A percentile compares a stretch with the other conserved stretches of the same genome.
Conservation (phyloP, 2,329 filamentous ascomycete species). For the Fusarium annulatum region DNA sequence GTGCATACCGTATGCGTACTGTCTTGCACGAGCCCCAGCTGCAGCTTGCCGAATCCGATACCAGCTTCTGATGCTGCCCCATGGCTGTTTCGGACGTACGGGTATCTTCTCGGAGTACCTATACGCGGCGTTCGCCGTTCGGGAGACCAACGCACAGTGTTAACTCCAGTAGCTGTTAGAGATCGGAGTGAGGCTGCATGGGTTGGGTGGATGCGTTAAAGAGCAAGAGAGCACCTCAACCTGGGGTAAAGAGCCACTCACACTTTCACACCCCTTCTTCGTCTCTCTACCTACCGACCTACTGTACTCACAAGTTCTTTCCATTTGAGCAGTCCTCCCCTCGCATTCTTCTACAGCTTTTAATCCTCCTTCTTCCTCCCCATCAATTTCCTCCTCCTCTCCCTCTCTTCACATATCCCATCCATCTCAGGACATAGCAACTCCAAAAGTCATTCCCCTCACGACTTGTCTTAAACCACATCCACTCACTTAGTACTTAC, state of each 20-base stretch:
- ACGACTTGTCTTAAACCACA: slow-evolving; percentile 8
- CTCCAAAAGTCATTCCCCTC: slow-evolving; percentile 7
- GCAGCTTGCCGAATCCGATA: neutral
- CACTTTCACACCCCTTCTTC: slow-evolving; percentile 42
- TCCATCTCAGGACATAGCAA: slow-evolving; percentile 4
- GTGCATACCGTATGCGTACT: slow-evolving; percentile 38
- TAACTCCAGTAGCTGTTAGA: slow-evolving; percentile 22
- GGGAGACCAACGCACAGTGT: slow-evolving; percentile 38
- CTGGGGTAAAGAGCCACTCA: slow-evolving; percentile 45
- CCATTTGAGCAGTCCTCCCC: slow-evolving; percentile 38
- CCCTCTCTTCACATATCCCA: neutral
- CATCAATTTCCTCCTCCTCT: slow-evolving; percentile 40
- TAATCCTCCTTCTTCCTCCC: slow-evolving; percentile 43
- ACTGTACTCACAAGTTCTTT: slow-evolving; percentile 36
- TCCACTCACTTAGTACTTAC: neutral
- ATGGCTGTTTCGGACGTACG: accelerated
- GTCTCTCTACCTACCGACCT: slow-evolving; percentile 12
- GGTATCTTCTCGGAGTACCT: slow-evolving; percentile 37
- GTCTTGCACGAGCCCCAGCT: slow-evolving; percentile 26
- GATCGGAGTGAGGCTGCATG: slow-evolving; percentile 35
- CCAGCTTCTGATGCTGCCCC: slow-evolving; percentile 1
- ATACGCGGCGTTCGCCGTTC: slow-evolving; percentile 35
- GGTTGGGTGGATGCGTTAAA: slow-evolving; percentile 21
- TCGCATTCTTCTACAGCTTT: slow-evolving; percentile 37
- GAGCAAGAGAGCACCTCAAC: slow-evolving; percentile 30